Evolutionary conservation across 768 basidiomycete species (phyloP), one percentile per base, ranked within the genome.

Genomic region (Serendipita indica): DNA sequence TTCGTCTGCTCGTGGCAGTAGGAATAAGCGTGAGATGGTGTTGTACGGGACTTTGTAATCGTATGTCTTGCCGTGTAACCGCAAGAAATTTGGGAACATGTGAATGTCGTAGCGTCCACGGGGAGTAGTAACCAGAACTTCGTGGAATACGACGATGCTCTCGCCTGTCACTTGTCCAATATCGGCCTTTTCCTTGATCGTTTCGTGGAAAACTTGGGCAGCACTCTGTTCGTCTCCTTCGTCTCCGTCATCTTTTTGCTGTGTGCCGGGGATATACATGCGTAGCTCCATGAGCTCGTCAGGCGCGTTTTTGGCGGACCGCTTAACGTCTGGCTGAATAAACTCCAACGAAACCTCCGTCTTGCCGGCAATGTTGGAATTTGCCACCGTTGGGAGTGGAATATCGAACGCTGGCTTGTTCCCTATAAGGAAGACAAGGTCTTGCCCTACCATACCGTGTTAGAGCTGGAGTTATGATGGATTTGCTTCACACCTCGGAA

Each of bases 311-410:
- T 72, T 69, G 37, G 74, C 65, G 16, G 71, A 62, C 64, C 77
- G 74, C 54, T 78, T 79, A 58, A 73, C 68, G 32, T 59, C 60
- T n/a, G 61, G 62, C 20, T 58, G 33, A 28, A 79, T 74, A 67
- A 98, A 96, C 68, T 99, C 96, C n/a, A 99, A 81, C 0, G 96
- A 91, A n/a, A 99, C 96, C 69, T 99, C 96, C 7, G 90, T 93
- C 62, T 89, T 89, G 20, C 90, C 91, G 12, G 91, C 90, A 65
- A 98, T 97, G 72, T 97, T 97, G 45, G 96, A 96, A 70, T 99
- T 99, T 64, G 89, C 86, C 46, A 98, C 91, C 62, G 83, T 73
- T 33, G 77, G 72, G 33, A 98, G 75, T 3, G 96, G 92, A 4
- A 99, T 75, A 64, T 93, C 90, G 67, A 99, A 98, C 0, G 88